Conservation (phyloP, 169 alveolate species). For the Eimeria falciformis region DNA sequence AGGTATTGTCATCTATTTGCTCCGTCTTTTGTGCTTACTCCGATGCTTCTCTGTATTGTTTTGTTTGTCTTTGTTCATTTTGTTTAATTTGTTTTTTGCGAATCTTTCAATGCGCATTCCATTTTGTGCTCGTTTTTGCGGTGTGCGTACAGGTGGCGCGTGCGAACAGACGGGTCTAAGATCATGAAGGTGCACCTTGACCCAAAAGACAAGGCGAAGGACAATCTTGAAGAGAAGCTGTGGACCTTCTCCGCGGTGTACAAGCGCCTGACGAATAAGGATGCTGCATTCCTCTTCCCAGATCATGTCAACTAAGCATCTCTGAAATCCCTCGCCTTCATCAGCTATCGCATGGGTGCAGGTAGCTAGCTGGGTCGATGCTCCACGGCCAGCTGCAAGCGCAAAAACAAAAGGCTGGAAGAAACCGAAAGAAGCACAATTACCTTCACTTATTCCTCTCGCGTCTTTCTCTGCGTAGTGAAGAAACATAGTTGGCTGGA, state of each 20-base stretch:
- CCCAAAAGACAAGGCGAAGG: constrained; percentile 96
- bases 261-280: constrained; percentile 95
- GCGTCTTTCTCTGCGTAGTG: too few relatives aligned
- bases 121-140: not conserved
- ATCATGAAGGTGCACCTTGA: constrained; percentile 94
- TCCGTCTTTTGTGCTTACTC: not conserved
- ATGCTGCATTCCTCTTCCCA: constrained; percentile 91
- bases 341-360: not conserved
- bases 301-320: constrained; percentile 57
- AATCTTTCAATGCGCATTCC: constrained; percentile 7
- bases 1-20: constrained; percentile 63
- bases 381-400: not conserved
- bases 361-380: not conserved
- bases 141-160: constrained; percentile 86
- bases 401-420: not conserved
- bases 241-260: constrained; percentile 96
- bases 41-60: not conserved
- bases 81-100: not conserved
- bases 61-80: not conserved
- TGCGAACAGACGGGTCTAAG: constrained; percentile 95
- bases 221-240: constrained; percentile 94
- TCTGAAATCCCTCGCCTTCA: too few relatives aligned
- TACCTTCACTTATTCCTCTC: too few relatives aligned
- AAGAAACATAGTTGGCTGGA: too few relatives aligned
- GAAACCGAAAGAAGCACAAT: too few relatives aligned